Conservation (phyloP, 1,284 basidiomycete genomes). For the Paramarasmius palmivorus region DNA sequence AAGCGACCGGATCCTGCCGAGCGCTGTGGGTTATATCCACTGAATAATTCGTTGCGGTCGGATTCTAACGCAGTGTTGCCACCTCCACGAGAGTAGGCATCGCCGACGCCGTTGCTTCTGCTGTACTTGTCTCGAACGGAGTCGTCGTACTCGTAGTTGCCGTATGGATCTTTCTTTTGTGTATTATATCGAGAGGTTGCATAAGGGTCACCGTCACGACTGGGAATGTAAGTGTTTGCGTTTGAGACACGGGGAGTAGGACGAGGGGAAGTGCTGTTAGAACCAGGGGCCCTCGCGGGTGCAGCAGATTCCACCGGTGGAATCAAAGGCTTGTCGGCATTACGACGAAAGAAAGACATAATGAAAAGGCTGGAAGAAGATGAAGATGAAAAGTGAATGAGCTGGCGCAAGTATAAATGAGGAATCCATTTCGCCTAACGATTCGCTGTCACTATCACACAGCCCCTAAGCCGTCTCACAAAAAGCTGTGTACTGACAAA, state of each 20-base stretch:
- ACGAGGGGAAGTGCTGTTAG: slow-evolving; percentile 38
- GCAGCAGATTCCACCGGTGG: slow-evolving; percentile 55
- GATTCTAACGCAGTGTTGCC: slow-evolving; percentile 44
- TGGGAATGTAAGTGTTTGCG: slow-evolving; percentile 62
- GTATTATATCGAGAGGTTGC: slow-evolving; percentile 23
- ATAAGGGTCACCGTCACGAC: slow-evolving; percentile 64
- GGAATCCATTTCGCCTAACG: no score
- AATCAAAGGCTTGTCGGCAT: slow-evolving; percentile 59
- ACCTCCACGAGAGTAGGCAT: slow-evolving; percentile 61
- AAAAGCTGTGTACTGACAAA: no score
- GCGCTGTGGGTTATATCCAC: slow-evolving; percentile 65
- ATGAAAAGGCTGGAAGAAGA: slow-evolving; percentile 6
- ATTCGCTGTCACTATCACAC: no score
- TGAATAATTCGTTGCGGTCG: slow-evolving; percentile 75
- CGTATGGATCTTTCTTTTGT: slow-evolving; percentile 21
- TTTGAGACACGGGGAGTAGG: slow-evolving; percentile 49
- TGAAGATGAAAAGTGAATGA: neutral
- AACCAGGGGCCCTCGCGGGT: slow-evolving; percentile 23
- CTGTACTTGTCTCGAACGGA: slow-evolving; percentile 46
- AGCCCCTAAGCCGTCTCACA: no score
- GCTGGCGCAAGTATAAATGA: no score
- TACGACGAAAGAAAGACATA: slow-evolving; percentile 53
- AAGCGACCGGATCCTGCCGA: slow-evolving; percentile 59
- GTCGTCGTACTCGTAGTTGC: slow-evolving; percentile 27
- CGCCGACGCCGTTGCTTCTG: slow-evolving; percentile 54